phyloP scores from a whole-genome alignment of 352 stramenopile genomes.

The Phytophthora tubulina region DNA sequence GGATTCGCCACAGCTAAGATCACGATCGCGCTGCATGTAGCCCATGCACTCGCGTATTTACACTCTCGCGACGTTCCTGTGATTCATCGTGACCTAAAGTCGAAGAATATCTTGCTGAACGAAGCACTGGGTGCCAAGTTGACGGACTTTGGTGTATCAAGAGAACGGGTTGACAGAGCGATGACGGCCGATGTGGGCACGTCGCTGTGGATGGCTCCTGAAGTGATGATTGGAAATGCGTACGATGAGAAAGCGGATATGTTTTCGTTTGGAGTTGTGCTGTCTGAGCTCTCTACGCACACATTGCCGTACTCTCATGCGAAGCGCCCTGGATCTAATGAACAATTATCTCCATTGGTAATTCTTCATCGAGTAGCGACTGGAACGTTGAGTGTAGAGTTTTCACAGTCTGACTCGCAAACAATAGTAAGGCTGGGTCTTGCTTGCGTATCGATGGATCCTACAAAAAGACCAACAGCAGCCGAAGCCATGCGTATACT shows the following conservation, averaged over 20 bases:
- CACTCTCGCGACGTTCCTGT: conserved; percentile 50
- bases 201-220: conserved; percentile 31
- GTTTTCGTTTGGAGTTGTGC: conserved; percentile 44
- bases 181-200: conserved; percentile 44
- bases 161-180: conserved; percentile 41
- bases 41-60: conserved; percentile 54
- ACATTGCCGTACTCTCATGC: conserved; percentile 21
- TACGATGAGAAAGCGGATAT: conserved; percentile 45
- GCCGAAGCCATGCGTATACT: conserved; percentile 24
- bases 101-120: conserved; percentile 49
- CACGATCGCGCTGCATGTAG: conserved; percentile 43
- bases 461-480: conserved; percentile 26
- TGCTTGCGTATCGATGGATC: conserved; percentile 43
- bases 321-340: conserved; percentile 17
- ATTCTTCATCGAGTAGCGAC: conserved; percentile 45
- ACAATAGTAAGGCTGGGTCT: conserved; percentile 30
- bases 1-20: conserved; percentile 34
- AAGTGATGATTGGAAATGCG: conserved; percentile 35
- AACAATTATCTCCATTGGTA: conserved; percentile 26
- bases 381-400: conserved; percentile 41
- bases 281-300: conserved; percentile 49
- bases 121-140: conserved; percentile 59
- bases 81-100: conserved; percentile 48
- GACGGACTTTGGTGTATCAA: conserved; percentile 68
- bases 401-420: conserved; percentile 21